Evolutionary conservation across 2,329 filamentous ascomycete species (phyloP), one percentile per base, ranked within the genome.

Genomic region (Fusarium guadeloupense): DNA sequence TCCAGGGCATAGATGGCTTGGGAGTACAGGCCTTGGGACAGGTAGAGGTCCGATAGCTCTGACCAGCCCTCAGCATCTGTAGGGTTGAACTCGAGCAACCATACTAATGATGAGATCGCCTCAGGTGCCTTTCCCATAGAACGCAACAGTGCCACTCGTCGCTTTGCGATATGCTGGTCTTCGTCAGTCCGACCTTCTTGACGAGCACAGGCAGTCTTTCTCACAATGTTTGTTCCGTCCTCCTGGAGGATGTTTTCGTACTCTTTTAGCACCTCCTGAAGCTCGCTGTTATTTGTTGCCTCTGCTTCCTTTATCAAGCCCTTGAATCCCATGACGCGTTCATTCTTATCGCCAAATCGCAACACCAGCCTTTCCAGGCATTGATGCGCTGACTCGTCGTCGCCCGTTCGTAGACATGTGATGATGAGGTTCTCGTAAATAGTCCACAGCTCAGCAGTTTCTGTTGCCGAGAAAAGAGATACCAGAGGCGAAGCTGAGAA

Each of bases 41-140:
- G 82, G 76, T 99, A 98, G 59, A 97, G 78, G 72, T 97, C 92
- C 47, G 91, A 87, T 66, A 98, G 81, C 78, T 99, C 95, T 46
- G 92, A 86, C 95, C 95, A 99, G 9, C 91, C 89, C 79, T 99
- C 95, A 6, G 89, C 88, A 78, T 99, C 95, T 2, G 91, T 97
- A 3, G 95, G 93, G 48, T 89, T 90, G 59, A 89, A 88, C 71
- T 96, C 90, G 40, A 99, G 80, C 23, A 98, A 82, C 52, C 88
- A 83, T 59, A 88, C 87, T 54, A 98, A 78, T 23, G 89, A 87
- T 26, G 85, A 78, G 38, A 93, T 90, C 1, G 95, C 91, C 62
- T 97, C 92, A 2, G 84, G 70, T 2, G 80, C 80, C 69, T 86
- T 87, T 25, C 87, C 88, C 75, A 96, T 82, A 23, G 89, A 90